Conservation (phyloP, 1,284 basidiomycete species). For the Coniophora puteana region DNA sequence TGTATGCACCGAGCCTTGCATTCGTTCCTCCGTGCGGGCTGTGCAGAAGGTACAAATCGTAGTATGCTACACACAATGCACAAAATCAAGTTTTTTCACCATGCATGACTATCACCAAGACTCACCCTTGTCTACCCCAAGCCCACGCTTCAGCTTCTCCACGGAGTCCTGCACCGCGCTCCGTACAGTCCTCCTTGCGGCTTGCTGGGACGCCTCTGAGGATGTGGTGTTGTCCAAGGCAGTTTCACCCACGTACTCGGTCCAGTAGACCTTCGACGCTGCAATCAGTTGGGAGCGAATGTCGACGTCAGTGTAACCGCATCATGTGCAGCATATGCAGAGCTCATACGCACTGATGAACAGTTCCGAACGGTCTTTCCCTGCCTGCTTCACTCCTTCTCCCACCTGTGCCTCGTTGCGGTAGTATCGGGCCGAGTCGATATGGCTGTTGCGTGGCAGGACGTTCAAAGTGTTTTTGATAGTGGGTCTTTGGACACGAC, state of each 20-base stretch:
- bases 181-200: too few species aligned
- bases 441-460: too few species aligned
- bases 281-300: slow-evolving; percentile 20
- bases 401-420: slow-evolving; percentile 23
- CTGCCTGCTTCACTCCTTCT: slow-evolving; percentile 16
- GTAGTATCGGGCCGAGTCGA: slow-evolving; percentile 22
- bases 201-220: too few species aligned
- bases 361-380: slow-evolving; percentile 22
- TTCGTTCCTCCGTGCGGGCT: slow-evolving; percentile 37
- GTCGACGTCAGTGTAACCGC: neutral
- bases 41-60: slow-evolving; percentile 60
- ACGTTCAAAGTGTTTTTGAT: slow-evolving; percentile 9
- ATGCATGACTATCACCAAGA: slow-evolving; percentile 33
- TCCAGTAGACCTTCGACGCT: slow-evolving; percentile 45
- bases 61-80: slow-evolving; percentile 23
- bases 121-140: too few species aligned
- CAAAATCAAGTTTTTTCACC: neutral
- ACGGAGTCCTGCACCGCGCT: slow-evolving; percentile 39
- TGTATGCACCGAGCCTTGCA: slow-evolving; percentile 39
- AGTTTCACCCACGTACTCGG: slow-evolving; percentile 31
- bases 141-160: too few species aligned
- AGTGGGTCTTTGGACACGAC: too few species aligned
- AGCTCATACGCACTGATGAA: slow-evolving; percentile 22
- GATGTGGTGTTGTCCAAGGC: slow-evolving; percentile 36
- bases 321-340: neutral